Percentiles rank a stretch among this genome's conserved stretches.
phyloP scores from a whole-genome alignment of 371 early-diverging fungal species.

The Mortierella sp. region DNA sequence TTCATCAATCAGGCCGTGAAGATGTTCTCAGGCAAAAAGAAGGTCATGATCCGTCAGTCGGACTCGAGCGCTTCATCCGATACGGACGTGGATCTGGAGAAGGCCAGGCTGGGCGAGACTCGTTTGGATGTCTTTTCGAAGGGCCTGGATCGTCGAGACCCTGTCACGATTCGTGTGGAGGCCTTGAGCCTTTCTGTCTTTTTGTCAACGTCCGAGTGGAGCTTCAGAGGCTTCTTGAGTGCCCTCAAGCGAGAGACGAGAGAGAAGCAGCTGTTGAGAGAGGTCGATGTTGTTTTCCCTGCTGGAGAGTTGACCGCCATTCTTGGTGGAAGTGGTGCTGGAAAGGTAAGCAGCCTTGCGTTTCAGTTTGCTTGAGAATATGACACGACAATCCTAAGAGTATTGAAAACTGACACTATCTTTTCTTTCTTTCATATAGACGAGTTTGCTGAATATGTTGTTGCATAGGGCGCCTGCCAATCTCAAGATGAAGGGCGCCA shows the following conservation, averaged over 20 bases:
- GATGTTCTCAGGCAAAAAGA: conserved; percentile 18
- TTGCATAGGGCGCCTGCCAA: conserved; percentile 29
- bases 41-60: not conserved
- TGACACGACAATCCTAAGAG: not conserved
- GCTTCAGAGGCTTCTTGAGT: conserved; percentile 18
- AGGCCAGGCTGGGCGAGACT: conserved; percentile 29
- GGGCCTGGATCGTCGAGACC: conserved; percentile 31
- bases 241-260: conserved; percentile 18
- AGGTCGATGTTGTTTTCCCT: conserved; percentile 62
- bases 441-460: conserved; percentile 68
- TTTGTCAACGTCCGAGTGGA: conserved; percentile 43
- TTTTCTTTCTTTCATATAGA: conserved; percentile 17
- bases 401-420: not conserved
- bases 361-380: not conserved
- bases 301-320: conserved; percentile 72
- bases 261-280: conserved; percentile 55
- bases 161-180: conserved; percentile 46
- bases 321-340: conserved; percentile 74
- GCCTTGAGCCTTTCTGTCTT: conserved; percentile 25
- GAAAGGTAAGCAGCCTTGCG: conserved; percentile 58
- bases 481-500: conserved; percentile 30
- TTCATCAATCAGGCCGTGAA: conserved; percentile 32
- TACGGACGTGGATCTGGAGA: conserved; percentile 22
- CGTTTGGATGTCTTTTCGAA: conserved; percentile 47
- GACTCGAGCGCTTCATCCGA: conserved; percentile 12